Evolutionary conservation across 352 stramenopile genomes (phyloP).

Genomic region (Phytophthora sojae): DNA sequence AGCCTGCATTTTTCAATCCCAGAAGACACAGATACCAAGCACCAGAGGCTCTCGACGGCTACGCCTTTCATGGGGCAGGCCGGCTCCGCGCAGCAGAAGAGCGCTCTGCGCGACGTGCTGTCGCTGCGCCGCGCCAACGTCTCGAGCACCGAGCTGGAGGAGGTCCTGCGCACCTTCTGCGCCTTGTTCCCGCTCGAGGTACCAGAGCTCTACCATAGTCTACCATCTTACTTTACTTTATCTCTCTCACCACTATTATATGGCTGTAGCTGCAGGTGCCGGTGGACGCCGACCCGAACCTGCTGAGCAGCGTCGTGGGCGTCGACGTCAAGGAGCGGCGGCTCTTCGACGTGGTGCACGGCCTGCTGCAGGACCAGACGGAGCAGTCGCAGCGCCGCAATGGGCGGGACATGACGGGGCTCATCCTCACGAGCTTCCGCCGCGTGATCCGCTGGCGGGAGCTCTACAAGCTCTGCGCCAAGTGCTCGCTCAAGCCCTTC

Average conservation of each 20-base stretch:
- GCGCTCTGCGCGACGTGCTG: constrained; percentile 78
- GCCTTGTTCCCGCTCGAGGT: constrained; percentile 79
- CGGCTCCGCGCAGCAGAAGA: constrained; percentile 83
- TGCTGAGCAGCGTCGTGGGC: constrained; percentile 33
- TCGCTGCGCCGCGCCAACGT: constrained; percentile 59
- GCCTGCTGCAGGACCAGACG: constrained; percentile 71
- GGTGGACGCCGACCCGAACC: constrained; percentile 35
- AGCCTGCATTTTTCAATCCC: neutral
- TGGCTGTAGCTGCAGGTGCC: constrained; percentile 24
- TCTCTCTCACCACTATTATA: constrained; percentile 11
- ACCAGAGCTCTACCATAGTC: neutral
- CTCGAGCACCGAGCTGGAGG: constrained; percentile 55
- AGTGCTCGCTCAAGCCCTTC: constrained; percentile 87
- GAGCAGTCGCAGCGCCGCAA: constrained; percentile 60
- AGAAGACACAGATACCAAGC: neutral
- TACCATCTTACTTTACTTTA: constrained; percentile 15
- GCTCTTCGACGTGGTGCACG: constrained; percentile 78
- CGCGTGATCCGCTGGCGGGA: constrained; percentile 83
- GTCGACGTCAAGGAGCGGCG: constrained; percentile 82
- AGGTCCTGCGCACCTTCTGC: constrained; percentile 78
- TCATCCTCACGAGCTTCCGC: constrained; percentile 74
- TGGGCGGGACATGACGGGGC: constrained; percentile 70
- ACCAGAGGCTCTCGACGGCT: neutral
- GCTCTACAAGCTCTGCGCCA: constrained; percentile 81
- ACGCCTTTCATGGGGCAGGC: constrained; percentile 70